Conservation (phyloP, 179 eudicot genomes). For the Heliamphora pulchella region DNA sequence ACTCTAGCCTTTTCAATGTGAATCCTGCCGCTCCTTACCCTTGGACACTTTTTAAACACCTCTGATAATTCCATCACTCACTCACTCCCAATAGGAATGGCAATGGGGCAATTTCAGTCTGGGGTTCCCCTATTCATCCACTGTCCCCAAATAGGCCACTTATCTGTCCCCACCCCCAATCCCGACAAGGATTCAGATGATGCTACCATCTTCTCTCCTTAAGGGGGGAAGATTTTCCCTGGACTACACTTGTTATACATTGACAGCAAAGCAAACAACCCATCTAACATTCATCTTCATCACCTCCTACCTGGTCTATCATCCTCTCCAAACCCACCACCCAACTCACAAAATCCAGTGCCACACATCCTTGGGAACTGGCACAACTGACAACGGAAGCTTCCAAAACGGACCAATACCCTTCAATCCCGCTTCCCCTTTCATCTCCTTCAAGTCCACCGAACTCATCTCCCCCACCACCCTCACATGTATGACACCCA, state of each 20-base stretch:
- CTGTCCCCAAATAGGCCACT: too few species aligned
- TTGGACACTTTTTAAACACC: too few species aligned
- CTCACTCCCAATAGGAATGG: too few species aligned
- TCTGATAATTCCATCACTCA: too few species aligned
- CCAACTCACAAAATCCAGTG: slow-evolving; percentile 43
- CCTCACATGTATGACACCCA: slow-evolving; percentile 60
- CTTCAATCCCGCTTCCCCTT: slow-evolving; percentile 40
- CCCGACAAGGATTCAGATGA: too few species aligned
- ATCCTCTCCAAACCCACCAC: slow-evolving; percentile 64
- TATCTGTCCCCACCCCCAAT: too few species aligned
- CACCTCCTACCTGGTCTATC: slow-evolving; percentile 29
- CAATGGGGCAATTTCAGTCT: too few species aligned
- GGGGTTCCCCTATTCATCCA: too few species aligned
- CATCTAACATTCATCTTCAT: neutral
- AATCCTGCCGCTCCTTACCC: too few species aligned
- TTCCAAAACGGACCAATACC: slow-evolving; percentile 60
- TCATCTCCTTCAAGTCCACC: slow-evolving; percentile 77
- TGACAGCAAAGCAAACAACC: neutral
- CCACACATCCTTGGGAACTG: slow-evolving; percentile 60
- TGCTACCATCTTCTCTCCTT: too few species aligned
- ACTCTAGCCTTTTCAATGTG: too few species aligned
- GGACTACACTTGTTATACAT: slow-evolving; percentile 9
- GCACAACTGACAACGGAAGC: slow-evolving; percentile 76
- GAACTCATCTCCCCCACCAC: slow-evolving; percentile 70
- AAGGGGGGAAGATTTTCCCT: too few species aligned